Base-by-base conservation (phyloP, 2,329 filamentous ascomycete species). In the Fusarium veterinarium region DNA sequence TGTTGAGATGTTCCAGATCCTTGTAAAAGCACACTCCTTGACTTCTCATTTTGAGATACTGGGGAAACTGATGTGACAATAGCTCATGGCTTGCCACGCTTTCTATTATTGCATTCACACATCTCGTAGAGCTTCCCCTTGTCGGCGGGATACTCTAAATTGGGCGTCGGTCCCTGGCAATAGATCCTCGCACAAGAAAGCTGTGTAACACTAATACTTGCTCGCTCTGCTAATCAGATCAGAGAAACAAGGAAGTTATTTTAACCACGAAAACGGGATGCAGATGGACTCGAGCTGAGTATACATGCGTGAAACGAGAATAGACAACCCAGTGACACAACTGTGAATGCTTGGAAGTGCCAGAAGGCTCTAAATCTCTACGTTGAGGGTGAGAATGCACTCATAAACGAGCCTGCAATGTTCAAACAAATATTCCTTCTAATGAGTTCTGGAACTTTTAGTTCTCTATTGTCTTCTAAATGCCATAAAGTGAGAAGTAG, bases 111-210 rank as follows among this genome's bases (percentile, higher is more conserved):
- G 5, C 8, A 23, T 17, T 28, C 12, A 9, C 4, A 10, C 10
- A 23, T 12, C 23, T n/a, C 9, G 1, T 9, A 1, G 8, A 23
- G 25, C 13, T 12, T 0, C 17, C 6, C 5, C 16, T 56, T 68
- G 51, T 53, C 52, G 16, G 53, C 28, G n/a, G 60, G 13, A 62
- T n/a, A 42, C 23, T 33, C 42, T 62, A 44, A 28, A 48, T 31
- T 48, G 41, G 46, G 59, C 59, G 30, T 30, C 56, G 59, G 72
- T 56, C 51, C 72, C 72, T 74, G 69, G 45, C 69, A 60, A 61
- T 20, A 35, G 53, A 41, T 41, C 23, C 9, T 60, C 42, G 16
- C 28, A 38, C 17, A 23, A 7, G 4, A 10, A 45, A 20, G 65
- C 13, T 17, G 55, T 60, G 51, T 19, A 44, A 52, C 60, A 40